Conservation (phyloP, 108 stramenopile species). For the Cyclotella choctawhatcheeana region DNA sequence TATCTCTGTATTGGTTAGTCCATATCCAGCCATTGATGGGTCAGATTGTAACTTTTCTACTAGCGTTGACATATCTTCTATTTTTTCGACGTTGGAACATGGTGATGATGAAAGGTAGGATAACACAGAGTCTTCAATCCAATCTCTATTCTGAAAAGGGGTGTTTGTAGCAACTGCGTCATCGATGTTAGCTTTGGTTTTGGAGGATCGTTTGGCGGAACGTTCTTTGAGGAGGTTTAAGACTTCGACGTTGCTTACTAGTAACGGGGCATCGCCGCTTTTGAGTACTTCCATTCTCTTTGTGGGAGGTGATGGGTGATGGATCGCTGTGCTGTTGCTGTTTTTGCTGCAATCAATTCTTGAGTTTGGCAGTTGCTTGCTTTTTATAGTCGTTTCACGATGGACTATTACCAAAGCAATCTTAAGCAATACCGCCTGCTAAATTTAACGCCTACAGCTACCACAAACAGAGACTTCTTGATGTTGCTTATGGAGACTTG, state of each 20-base stretch:
- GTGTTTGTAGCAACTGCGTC: slow-evolving; percentile 5
- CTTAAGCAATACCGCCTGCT: too few relatives aligned
- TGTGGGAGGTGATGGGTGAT: too few relatives aligned
- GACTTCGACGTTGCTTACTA: slow-evolving; percentile 70
- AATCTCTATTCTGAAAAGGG: slow-evolving; percentile 68
- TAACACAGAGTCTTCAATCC: slow-evolving; percentile 75
- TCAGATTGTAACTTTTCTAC: slow-evolving; percentile 27
- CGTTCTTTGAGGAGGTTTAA: slow-evolving; percentile 57
- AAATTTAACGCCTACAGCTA: too few relatives aligned
- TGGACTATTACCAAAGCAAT: too few relatives aligned
- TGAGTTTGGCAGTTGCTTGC: too few relatives aligned
- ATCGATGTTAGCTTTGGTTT: slow-evolving; percentile 11
- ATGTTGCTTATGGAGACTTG: too few relatives aligned
- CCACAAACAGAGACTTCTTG: too few relatives aligned
- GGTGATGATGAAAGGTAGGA: slow-evolving; percentile 72
- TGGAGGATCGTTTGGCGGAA: slow-evolving; percentile 16
- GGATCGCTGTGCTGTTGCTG: neutral
- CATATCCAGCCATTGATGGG: slow-evolving; percentile 50
- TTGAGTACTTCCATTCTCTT: slow-evolving; percentile 55
- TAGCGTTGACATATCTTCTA: slow-evolving; percentile 45
- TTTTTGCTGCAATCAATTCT: neutral
- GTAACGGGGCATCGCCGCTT: slow-evolving; percentile 54
- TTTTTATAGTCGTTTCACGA: too few relatives aligned
- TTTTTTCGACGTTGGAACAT: slow-evolving; percentile 40
- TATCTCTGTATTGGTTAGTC: slow-evolving; percentile 77